Conservation (phyloP, 148 eudicot species). For the Amaranthus hypochondriacus region DNA sequence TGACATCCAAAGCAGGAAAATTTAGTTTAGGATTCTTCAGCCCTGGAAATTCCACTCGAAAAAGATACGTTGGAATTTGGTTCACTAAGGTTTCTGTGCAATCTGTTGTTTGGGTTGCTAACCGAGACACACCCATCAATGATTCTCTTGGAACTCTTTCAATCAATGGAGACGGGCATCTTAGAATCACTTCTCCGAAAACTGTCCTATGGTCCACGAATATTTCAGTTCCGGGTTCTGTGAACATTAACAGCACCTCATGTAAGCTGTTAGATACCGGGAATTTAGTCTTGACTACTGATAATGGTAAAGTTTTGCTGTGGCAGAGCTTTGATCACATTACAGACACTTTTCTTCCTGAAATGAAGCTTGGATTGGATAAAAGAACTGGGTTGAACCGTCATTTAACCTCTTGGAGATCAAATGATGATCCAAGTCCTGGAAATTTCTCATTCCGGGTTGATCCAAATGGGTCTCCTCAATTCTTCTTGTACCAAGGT, state of each 20-base stretch:
- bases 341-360: constrained; percentile 39
- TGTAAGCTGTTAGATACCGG: constrained; percentile 38
- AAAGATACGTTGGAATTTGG: constrained; percentile 32
- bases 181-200: constrained; percentile 15
- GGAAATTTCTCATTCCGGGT: constrained; percentile 36
- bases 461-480: constrained; percentile 37
- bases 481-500: constrained; percentile 40
- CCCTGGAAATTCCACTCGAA: constrained; percentile 22
- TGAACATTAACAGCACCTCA: constrained; percentile 11
- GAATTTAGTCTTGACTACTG: constrained; percentile 33
- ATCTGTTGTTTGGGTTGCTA: constrained; percentile 58
- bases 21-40: constrained; percentile 40
- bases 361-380: constrained; percentile 41
- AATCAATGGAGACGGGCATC: constrained; percentile 24
- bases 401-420: constrained; percentile 44
- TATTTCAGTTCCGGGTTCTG: constrained; percentile 3
- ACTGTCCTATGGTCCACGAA: constrained; percentile 37
- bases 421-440: constrained; percentile 36
- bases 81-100: constrained; percentile 34
- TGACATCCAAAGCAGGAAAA: constrained; percentile 30
- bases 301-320: constrained; percentile 5
- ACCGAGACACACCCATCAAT: constrained; percentile 39
- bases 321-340: constrained; percentile 62
- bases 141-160: constrained; percentile 25
- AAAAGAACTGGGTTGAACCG: constrained; percentile 36